Evolutionary conservation across 306 rosid genomes (phyloP).

Genomic region (Fagus crenata): DNA sequence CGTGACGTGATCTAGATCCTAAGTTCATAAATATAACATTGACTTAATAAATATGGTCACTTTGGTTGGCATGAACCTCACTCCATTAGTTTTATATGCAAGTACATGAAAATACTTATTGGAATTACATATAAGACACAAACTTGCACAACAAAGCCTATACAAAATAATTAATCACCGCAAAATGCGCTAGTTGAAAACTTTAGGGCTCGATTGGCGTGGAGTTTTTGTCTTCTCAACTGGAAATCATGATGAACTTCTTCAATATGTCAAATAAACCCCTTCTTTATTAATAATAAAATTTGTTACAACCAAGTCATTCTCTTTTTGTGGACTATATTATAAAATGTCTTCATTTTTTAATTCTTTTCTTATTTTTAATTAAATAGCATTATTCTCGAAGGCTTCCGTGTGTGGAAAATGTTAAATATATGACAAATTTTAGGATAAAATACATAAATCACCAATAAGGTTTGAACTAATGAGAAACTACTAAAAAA

Average conservation of each 20-base stretch:
- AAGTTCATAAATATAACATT: not conserved
- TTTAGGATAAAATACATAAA: no score
- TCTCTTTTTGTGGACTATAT: not conserved
- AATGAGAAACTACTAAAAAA: no score
- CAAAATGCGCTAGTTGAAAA: not conserved
- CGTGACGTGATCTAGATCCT: constrained; percentile 37
- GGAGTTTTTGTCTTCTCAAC: not conserved
- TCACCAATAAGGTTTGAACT: no score
- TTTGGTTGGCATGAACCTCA: constrained; percentile 5
- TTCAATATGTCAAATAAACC: not conserved
- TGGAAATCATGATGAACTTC: not conserved
- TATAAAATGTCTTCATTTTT: not conserved
- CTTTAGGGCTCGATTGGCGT: not conserved
- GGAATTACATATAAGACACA: no score
- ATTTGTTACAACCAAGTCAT: not conserved
- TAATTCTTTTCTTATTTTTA: not conserved
- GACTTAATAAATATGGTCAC: not conserved
- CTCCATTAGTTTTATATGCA: not conserved
- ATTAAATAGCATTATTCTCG: not conserved
- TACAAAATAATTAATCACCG: not conserved
- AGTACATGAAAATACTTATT: no score
- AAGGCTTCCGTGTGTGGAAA: no score
- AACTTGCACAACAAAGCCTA: no score
- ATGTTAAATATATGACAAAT: no score
- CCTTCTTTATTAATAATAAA: not conserved